These are phyloP conservation scores for Rhodosporidiobolus odoratus DNA, from an alignment of 768 basidiomycete species.

Conservation along the genomic window DNA sequence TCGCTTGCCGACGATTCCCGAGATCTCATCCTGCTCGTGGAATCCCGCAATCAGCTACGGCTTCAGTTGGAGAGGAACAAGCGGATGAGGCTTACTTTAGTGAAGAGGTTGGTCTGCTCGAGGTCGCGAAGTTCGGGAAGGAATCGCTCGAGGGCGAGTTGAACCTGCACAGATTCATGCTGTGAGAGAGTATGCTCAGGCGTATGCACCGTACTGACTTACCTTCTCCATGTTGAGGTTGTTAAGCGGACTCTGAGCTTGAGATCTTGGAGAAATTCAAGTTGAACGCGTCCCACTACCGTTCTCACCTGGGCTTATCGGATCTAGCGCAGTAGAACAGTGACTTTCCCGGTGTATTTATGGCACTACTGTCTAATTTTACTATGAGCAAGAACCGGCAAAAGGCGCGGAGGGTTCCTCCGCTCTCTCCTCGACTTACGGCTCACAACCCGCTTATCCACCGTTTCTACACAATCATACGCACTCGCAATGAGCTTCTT, in stretches of 20 bases:
- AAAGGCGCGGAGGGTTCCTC: too few relatives aligned
- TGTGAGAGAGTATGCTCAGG: background rate
- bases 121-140: slow-evolving; percentile 45
- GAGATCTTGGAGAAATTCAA: too few relatives aligned
- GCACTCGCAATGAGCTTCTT: slow-evolving; percentile 25
- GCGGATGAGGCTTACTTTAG: slow-evolving; percentile 15
- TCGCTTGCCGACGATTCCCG: slow-evolving; percentile 42
- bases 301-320: too few relatives aligned
- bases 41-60: background rate
- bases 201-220: background rate
- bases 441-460: too few relatives aligned
- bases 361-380: too few relatives aligned
- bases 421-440: background rate
- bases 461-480: background rate
- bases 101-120: slow-evolving; percentile 43
- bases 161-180: slow-evolving; percentile 22
- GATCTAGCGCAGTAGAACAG: too few relatives aligned
- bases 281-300: too few relatives aligned
- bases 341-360: too few relatives aligned
- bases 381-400: too few relatives aligned
- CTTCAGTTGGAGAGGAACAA: background rate
- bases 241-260: too few relatives aligned
- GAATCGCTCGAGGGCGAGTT: slow-evolving; percentile 43
- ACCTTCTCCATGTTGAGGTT: slow-evolving; percentile 24
- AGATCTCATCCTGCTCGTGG: slow-evolving; percentile 39